Percentiles rank a stretch among this genome's conserved stretches.
Conservation (phyloP, 140 eudicot species). For the Senecio squalidus region DNA sequence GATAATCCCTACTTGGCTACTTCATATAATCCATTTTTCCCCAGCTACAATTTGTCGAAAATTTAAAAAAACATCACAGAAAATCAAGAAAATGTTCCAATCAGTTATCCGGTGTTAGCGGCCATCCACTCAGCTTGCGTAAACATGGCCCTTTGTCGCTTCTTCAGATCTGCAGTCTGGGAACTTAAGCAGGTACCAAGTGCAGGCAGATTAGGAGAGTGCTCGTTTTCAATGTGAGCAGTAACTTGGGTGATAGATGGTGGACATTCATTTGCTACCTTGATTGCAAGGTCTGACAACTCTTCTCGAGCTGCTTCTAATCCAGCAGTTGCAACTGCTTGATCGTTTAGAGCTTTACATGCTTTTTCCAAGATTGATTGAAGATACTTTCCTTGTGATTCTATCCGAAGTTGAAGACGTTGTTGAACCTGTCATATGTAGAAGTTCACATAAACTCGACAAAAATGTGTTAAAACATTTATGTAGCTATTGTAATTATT, state of each 20-base stretch:
- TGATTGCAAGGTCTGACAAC: slow-evolving; percentile 39
- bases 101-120: slow-evolving; percentile 21
- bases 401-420: slow-evolving; percentile 46
- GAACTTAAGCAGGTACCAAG: slow-evolving; percentile 38
- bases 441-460: neutral
- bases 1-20: slow-evolving; percentile 26
- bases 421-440: slow-evolving; percentile 31
- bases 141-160: slow-evolving; percentile 35
- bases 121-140: slow-evolving; percentile 38
- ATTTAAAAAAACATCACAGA: neutral
- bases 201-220: slow-evolving; percentile 17
- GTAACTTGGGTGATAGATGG: slow-evolving; percentile 20
- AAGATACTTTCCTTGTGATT: slow-evolving; percentile 56
- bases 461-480: neutral
- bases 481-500: neutral
- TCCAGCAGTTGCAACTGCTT: slow-evolving; percentile 39
- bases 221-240: slow-evolving; percentile 18
- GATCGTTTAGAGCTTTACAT: slow-evolving; percentile 38
- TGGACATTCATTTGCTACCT: slow-evolving; percentile 35
- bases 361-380: slow-evolving; percentile 55
- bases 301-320: slow-evolving; percentile 47
- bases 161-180: slow-evolving; percentile 33
- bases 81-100: neutral
- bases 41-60: neutral
- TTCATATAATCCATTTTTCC: slow-evolving; percentile 9